Evolutionary conservation across 2,329 filamentous ascomycete species (phyloP), one percentile per base, ranked within the genome.

Genomic region (Alternaria sp.): DNA sequence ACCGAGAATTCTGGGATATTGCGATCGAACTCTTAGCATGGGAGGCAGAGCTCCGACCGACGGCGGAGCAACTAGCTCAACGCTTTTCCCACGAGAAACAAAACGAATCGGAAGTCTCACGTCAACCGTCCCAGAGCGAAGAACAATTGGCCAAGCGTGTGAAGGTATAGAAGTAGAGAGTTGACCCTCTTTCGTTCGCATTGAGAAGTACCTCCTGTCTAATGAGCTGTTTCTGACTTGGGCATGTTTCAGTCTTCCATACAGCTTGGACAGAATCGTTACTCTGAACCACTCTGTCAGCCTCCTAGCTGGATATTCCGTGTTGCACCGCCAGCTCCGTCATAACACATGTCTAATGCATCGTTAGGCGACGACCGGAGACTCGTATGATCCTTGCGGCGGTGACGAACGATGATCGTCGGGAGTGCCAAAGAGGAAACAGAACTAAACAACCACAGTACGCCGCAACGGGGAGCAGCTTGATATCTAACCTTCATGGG

Each of bases 21-120:
- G 32, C 32, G 32, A 1, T 30, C 13, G 52, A 55, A 44, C 28
- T 55, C 5, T 43, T 55, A 43, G 52, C 52, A 26, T 55, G 52
- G 52, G 36, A 55, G 40, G 23, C 52, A 43, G 52, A 55, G 21
- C 19, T 43, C 25, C 52, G 52, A 55, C 52, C 52, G 32, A 55
- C 52, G 30, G 52, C 52, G 25, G 43, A 43, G 30, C 30, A 55
- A 55, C 19, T 55, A 13, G 52, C 32, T 44, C 30, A 43, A 55
- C 52, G 52, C 15, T 40, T 55, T 36, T 13, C 32, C 32, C 32
- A 36, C 23, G 17, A 30, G 23, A 36, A 55, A 17, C 52, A 44
- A 55, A 17, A 28, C 2, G 30, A 28, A 43, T 23, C 30, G 12
- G 13, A 54, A 54, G 50, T 54, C 50, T 40, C 26, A 32, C 32